Percentiles rank a stretch among this genome's conserved stretches.
phyloP scores from a whole-genome alignment of 2,329 filamentous ascomycete genomes.

The Ophiostoma ulmi region DNA sequence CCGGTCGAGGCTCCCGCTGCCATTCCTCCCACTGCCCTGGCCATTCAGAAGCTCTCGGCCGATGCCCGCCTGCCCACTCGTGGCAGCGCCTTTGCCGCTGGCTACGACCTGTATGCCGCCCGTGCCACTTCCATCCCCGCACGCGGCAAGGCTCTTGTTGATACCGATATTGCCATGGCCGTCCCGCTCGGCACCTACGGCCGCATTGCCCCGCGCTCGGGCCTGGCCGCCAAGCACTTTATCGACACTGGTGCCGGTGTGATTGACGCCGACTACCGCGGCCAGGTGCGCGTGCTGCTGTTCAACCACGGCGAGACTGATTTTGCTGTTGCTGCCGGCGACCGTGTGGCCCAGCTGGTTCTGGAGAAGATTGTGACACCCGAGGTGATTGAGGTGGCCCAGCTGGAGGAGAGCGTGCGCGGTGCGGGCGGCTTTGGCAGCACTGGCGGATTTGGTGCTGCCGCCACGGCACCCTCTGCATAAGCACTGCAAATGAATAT shows the following conservation, averaged over 20 bases:
- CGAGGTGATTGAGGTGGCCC: conserved; percentile 80
- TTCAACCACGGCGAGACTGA: conserved; percentile 86
- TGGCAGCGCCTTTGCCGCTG: conserved; percentile 82
- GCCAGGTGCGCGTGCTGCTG: conserved; percentile 86
- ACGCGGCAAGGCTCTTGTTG: conserved; percentile 77
- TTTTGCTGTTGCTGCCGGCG: conserved; percentile 76
- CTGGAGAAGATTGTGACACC: conserved; percentile 93
- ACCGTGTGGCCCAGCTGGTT: conserved; percentile 88
- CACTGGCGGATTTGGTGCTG: conserved; percentile 52
- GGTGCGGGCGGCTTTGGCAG: conserved; percentile 90
- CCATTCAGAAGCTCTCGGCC: conserved; percentile 81
- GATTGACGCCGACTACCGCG: conserved; percentile 95
- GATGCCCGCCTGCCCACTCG: conserved; percentile 79
- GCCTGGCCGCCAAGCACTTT: conserved; percentile 86
- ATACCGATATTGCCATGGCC: conserved; percentile 86
- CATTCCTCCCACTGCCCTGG: conserved; percentile 44
- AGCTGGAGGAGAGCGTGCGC: conserved; percentile 83
- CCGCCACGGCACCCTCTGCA: not conserved
- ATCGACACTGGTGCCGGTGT: conserved; percentile 95
- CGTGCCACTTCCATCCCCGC: conserved; percentile 70
- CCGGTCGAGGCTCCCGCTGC: conserved; percentile 22
- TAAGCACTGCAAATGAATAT: not conserved
- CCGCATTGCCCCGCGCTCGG: conserved; percentile 83
- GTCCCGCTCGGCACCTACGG: conserved; percentile 90
- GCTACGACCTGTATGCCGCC: conserved; percentile 87